Evolutionary conservation across 2,329 filamentous ascomycete species (phyloP).

Genomic region (Alternaria angustiovoidea): DNA sequence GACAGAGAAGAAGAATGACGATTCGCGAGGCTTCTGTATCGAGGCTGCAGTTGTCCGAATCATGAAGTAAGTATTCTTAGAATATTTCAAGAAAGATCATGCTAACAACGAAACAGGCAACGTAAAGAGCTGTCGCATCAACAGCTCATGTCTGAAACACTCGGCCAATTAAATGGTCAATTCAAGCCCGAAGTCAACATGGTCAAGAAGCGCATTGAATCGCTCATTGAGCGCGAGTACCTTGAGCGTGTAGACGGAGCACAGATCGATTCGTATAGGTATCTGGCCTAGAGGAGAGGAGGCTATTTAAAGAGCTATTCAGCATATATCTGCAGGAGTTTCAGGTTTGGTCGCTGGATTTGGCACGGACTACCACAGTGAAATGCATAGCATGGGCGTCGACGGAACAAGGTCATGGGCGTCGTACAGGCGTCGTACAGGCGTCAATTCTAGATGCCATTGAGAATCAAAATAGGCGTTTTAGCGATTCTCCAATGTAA

Average conservation of each 20-base stretch:
- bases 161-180: constrained; percentile 71
- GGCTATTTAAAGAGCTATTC: neutral
- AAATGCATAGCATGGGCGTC: constrained; percentile 26
- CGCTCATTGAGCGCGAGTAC: constrained; percentile 78
- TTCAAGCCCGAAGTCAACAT: constrained; percentile 80
- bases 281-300: constrained; percentile 66
- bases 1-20: constrained; percentile 79
- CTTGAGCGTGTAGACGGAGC: constrained; percentile 76
- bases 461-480: neutral
- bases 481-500: neutral
- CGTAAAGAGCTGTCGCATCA: constrained; percentile 76
- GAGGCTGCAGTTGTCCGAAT: constrained; percentile 82
- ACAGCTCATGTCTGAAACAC: constrained; percentile 74
- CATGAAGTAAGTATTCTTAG: constrained; percentile 74
- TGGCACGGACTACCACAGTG: constrained; percentile 5
- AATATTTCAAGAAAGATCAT: neutral
- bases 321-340: constrained; percentile 6
- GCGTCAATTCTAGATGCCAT: neutral
- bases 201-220: constrained; percentile 84
- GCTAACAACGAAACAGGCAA: constrained; percentile 61
- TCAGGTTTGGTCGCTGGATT: neutral
- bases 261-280: constrained; percentile 70
- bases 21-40: constrained; percentile 73
- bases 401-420: neutral
- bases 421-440: neutral